Evolutionary conservation across 768 basidiomycete genomes (phyloP), one percentile per base, ranked within the genome.

Genomic region (Lentinula detonsa): DNA sequence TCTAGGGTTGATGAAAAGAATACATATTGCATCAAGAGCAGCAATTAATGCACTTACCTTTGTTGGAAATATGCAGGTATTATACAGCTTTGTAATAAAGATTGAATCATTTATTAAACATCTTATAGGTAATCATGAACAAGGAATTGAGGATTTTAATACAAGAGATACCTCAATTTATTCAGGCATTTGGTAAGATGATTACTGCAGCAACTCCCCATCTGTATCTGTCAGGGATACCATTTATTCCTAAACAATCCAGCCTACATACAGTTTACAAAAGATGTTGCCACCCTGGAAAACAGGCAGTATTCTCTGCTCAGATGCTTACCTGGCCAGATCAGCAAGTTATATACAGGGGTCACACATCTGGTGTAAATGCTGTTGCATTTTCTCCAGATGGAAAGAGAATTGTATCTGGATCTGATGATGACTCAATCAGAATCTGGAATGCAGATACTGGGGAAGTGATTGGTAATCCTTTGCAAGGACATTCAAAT

Each of bases 201-300:
- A 65, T 66, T 54, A 55, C 49, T 35, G 61, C 55, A 39, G 49
- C 35, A 18, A 56, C 62, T 6, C 67, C 67, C 0, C 69, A 70
- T 59, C 35, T 70, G 21, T 70, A 70, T 55, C 15, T 70, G n/a
- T 70, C 69, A 15, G 69, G 62, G 8, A 46, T 71, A 5, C 63
- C 71, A 51, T 67, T 71, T 43, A 23, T 61, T 15, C 69, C 68
- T 18, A 46, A 28, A 21, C 18, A 23, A 10, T 52, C 52, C 34
- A 21, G 35, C 4, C 21, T 65, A 34, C 75, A 67, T 43, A 9
- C 48, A 40, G 37, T 39, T 2, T 39, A 39, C 13, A 39, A 9
- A 9, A 5, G 49, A 35, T 39, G 5, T 9, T 11, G 16, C 15
- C 16, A 28, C 35, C 55, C 60, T 10, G 15, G 9, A 5, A 40